Evolutionary conservation across 495 filamentous ascomycete species (phyloP), one percentile per base, ranked within the genome.

Genomic region (Clohesyomyces aquaticus): DNA sequence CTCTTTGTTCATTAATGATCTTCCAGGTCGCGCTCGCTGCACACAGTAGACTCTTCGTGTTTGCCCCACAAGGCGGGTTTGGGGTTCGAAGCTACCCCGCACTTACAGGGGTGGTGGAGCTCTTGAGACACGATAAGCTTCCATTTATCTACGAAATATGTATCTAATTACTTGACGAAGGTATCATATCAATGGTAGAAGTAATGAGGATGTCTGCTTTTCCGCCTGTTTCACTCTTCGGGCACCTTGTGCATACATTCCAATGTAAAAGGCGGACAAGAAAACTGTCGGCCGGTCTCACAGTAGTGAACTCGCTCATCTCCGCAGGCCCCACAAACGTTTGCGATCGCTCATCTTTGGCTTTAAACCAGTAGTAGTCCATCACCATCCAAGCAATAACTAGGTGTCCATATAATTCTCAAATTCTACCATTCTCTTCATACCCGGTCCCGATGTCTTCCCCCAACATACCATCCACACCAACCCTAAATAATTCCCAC

Each of bases 401-500:
- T 38, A 38, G 14, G 6, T 38, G 6, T 38, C 32, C 32, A n/a
- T 38, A 38, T 14, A 38, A 38, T 47, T 26, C 19, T 22, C 22
- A 22, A 12, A 26, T 22, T 29, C 28, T 22, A 25, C 38, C 43
- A 1, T 27, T 51, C 19, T 27, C 22, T 47, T 47, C 43, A 47
- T 43, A 53, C 19, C n/a, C 57, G 51, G 54, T 26, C 46, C 11
- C 28, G 28, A 8, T 22, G 11, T 23, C 32, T 66, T 14, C 45
- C 56, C 4, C 25, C n/a, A n/a, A n/a, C n/a, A n/a, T n/a, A n/a
- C n/a, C n/a, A n/a, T n/a, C 3, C 16, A 66, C 63, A 42, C 63
- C 63, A 16, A 66, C 56, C 10, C 57, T 66, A 14, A 2, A n/a
- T 1, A 12, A 8, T 18, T n/a, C 19, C 16, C 63, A 66, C 43